Conservation (phyloP, 2,329 filamentous ascomycete genomes). For the Calycina marina region DNA sequence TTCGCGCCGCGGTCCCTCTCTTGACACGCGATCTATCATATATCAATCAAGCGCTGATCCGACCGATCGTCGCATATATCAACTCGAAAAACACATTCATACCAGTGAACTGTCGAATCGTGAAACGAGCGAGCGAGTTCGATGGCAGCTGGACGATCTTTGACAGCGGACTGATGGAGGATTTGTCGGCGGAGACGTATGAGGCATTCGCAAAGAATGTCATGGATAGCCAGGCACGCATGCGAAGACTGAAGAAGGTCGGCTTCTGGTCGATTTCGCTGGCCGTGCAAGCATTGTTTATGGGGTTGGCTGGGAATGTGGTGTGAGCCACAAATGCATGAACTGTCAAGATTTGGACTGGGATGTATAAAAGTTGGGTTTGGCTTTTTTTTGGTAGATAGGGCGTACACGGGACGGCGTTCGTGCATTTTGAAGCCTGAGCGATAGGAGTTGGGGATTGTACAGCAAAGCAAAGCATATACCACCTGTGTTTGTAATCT, state of each 20-base stretch:
- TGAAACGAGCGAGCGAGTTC: constrained; percentile 80
- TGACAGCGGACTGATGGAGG: constrained; percentile 87
- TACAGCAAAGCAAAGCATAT: no score
- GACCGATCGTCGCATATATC: constrained; percentile 96
- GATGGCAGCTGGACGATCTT: constrained; percentile 92
- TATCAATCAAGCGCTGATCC: constrained; percentile 86
- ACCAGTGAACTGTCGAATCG: constrained; percentile 83
- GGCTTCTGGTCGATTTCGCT: constrained; percentile 92
- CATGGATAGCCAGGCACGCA: constrained; percentile 72
- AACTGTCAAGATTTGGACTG: constrained; percentile 8
- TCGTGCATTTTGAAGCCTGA: no score
- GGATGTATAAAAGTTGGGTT: constrained; percentile 14
- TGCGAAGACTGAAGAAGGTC: constrained; percentile 83
- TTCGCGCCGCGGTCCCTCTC: constrained; percentile 80
- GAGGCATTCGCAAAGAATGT: constrained; percentile 87
- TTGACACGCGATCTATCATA: constrained; percentile 89
- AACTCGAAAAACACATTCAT: constrained; percentile 93
- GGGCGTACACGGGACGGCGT: no score
- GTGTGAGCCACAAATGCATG: constrained; percentile 26
- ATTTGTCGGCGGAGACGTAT: constrained; percentile 86
- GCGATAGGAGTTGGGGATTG: no score
- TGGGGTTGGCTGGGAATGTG: constrained; percentile 81
- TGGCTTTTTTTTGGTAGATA: no score
- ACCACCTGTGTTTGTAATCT: no score
- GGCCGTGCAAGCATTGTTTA: constrained; percentile 82